Evolutionary conservation across 805 yeast species (phyloP).

Genomic region (Candida sphagnicola): DNA sequence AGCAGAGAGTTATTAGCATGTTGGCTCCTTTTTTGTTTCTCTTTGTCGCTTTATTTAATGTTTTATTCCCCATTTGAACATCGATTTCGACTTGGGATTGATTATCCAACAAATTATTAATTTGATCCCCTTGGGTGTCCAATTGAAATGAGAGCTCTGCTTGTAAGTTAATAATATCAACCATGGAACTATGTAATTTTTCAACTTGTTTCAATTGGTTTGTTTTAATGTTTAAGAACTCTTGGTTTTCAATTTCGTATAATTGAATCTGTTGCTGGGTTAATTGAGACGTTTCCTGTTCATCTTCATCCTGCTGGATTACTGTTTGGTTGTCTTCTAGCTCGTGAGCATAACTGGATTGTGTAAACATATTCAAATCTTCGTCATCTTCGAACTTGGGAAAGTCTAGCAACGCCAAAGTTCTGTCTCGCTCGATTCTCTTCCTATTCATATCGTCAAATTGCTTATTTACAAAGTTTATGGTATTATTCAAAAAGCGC

Average conservation of each 20-base stretch:
- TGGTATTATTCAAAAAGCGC: constrained; percentile 42
- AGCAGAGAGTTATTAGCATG: constrained; percentile 30
- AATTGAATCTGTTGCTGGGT: constrained; percentile 56
- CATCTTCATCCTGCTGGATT: constrained; percentile 8
- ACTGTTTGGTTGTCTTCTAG: constrained; percentile 1
- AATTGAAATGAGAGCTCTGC: constrained; percentile 71
- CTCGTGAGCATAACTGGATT: background rate
- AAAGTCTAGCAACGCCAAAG: constrained; percentile 33
- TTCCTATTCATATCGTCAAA: constrained; percentile 50
- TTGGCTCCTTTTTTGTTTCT: constrained; percentile 50
- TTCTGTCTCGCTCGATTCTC: constrained; percentile 39
- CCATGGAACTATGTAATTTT: constrained; percentile 55
- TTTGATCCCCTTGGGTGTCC: constrained; percentile 66
- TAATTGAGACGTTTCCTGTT: constrained; percentile 14
- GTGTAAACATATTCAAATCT: constrained; percentile 7
- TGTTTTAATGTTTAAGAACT: constrained; percentile 50
- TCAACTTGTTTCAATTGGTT: constrained; percentile 59
- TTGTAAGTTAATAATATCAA: constrained; percentile 74
- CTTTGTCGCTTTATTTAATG: constrained; percentile 62
- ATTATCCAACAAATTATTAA: constrained; percentile 57
- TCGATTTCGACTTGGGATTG: constrained; percentile 66
- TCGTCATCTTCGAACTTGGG: constrained; percentile 38
- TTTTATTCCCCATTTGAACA: constrained; percentile 66
- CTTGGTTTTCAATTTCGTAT: constrained; percentile 56
- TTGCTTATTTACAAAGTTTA: constrained; percentile 38